Conservation (phyloP, 495 filamentous ascomycete species). For the Penicillium antarcticum region DNA sequence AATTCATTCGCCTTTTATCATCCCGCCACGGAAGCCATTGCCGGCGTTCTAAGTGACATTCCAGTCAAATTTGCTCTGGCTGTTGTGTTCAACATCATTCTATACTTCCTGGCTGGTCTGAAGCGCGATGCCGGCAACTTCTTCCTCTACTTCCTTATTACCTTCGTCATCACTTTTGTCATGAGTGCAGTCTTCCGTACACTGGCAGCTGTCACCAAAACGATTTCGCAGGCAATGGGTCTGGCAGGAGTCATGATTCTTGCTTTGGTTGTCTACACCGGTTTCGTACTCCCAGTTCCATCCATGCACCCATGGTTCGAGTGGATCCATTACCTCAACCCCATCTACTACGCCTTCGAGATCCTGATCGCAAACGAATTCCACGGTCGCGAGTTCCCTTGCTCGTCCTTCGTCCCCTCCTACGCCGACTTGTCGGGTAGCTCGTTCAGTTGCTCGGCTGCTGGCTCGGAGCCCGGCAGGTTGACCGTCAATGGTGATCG, state of each 20-base stretch:
- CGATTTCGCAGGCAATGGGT: slow-evolving; percentile 44
- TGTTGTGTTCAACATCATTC: slow-evolving; percentile 44
- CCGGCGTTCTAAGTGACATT: slow-evolving; percentile 52
- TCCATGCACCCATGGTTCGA: slow-evolving; percentile 48
- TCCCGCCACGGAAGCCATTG: slow-evolving; percentile 53
- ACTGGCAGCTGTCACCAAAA: slow-evolving; percentile 41
- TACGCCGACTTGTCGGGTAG: slow-evolving; percentile 38
- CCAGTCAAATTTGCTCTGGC: slow-evolving; percentile 46
- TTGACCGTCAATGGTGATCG: slow-evolving; percentile 44
- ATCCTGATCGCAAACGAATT: slow-evolving; percentile 57
- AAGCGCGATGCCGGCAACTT: slow-evolving; percentile 41
- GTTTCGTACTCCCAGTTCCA: slow-evolving; percentile 38
- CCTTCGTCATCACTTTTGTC: slow-evolving; percentile 48
- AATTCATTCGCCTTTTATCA: slow-evolving; percentile 57
- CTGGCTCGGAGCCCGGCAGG: slow-evolving; percentile 46
- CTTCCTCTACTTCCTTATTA: slow-evolving; percentile 56
- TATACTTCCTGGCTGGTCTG: slow-evolving; percentile 54
- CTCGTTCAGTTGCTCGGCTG: slow-evolving; percentile 41
- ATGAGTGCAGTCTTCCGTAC: slow-evolving; percentile 50
- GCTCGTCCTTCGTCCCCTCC: slow-evolving; percentile 43
- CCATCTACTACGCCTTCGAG: slow-evolving; percentile 42
- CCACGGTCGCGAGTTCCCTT: slow-evolving; percentile 45
- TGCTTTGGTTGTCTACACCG: slow-evolving; percentile 41
- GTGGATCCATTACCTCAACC: slow-evolving; percentile 45
- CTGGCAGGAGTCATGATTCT: slow-evolving; percentile 41